Percentiles rank a stretch among this genome's conserved stretches.
phyloP scores from a whole-genome alignment of 805 yeast genomes.

The Pichia occidentalis region DNA sequence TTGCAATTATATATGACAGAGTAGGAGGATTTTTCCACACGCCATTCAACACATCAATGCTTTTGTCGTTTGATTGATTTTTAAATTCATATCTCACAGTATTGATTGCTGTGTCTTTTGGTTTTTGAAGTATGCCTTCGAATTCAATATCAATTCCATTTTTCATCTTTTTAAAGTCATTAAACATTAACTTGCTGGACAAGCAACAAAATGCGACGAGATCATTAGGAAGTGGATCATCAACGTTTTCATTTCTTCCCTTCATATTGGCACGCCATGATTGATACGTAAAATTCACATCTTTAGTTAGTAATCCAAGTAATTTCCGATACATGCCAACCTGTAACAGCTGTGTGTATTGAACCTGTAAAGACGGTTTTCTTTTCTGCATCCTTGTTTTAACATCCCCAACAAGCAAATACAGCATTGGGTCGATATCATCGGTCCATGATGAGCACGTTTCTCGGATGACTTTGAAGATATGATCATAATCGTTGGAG shows the following conservation, averaged over 20 bases:
- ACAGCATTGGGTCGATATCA: conserved; percentile 20
- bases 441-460: conserved; percentile 24
- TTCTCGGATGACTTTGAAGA: conserved; percentile 13
- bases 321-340: conserved; percentile 52
- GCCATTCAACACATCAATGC: conserved; percentile 11
- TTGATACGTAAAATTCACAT: conserved; percentile 31
- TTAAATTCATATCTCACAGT: conserved; percentile 1
- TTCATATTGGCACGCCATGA: conserved; percentile 40
- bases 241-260: conserved; percentile 42
- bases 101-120: no score
- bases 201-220: conserved; percentile 31
- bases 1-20: conserved; percentile 46
- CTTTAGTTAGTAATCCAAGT: conserved; percentile 32
- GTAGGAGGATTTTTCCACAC: conserved; percentile 54
- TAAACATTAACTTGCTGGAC: background rate
- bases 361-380: conserved; percentile 32
- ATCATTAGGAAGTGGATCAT: conserved; percentile 40
- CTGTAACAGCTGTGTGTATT: conserved; percentile 43
- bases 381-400: conserved; percentile 47
- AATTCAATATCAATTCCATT: background rate
- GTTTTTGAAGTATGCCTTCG: background rate
- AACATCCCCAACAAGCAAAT: conserved; percentile 44
- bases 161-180: background rate
- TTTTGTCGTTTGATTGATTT: conserved; percentile 1
- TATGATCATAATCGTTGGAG: conserved; percentile 18